Base-by-base conservation (phyloP, 768 basidiomycete species). In the Naganishia vishniacii region DNA sequence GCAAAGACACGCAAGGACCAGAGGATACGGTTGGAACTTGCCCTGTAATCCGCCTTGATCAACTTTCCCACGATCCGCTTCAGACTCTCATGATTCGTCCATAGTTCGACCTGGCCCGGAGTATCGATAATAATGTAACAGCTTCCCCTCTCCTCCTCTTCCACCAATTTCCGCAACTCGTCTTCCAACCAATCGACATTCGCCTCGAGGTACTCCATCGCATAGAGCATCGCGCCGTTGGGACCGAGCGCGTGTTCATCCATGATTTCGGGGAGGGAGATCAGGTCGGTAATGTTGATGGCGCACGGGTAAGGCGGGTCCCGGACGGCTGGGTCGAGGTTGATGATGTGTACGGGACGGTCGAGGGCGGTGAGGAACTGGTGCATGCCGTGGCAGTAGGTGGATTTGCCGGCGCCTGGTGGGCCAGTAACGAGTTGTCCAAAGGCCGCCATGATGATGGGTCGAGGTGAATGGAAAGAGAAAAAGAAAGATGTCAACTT, bases 101-200 rank as follows among this genome's bases (percentile, higher is more conserved):
- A 91, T 48, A 99, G 80, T 77, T 99, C 95, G 58, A 98, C 95
- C 79, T 99, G 95, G 0, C 95, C 95, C 0, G 95, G 92, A 4
- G 95, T 83, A 76, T 99, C 95, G 76, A 99, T 95, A 37, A 99
- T 80, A 41, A 97, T 83, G 77, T 94, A 97, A 25, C 85, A 85
- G 67, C 89, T 88, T 81, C 79, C 18, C 84, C 87, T 23, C 88
- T 80, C 70, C 20, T 51, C 40, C 1, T 48, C 23, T n/a, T 83
- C 85, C 25, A 28, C 18, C 26, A 48, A 51, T 56, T 23, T 60
- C 37, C 73, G 71, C 46, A 81, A 67, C 34, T 73, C 62, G 15
- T 77, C 76, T 41, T 80, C 73, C 49, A 82, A 68, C 81, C 81
- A 81, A 76, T 98, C 95, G 67, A 86, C 85, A 76, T 98, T 98